These are phyloP conservation scores for Populus hybrid DNA, from an alignment of 441 rosid genomes.

Conservation along the genomic window DNA sequence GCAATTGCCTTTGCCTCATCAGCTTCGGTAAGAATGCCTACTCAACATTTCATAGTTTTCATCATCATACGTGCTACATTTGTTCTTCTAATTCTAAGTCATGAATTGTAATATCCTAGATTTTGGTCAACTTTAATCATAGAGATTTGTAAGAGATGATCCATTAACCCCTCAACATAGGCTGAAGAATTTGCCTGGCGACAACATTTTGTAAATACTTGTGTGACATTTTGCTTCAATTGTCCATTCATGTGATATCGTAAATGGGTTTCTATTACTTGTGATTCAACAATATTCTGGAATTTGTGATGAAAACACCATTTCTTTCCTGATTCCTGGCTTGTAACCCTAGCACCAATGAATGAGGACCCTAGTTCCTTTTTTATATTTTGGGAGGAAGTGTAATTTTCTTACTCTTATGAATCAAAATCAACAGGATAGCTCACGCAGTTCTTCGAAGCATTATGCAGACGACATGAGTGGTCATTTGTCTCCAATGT, in stretches of 20 bases:
- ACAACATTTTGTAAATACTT: background rate
- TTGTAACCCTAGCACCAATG: background rate
- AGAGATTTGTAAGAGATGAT: background rate
- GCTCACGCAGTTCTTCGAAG: slow-evolving; percentile 59
- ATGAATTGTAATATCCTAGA: background rate
- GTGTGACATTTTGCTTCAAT: background rate
- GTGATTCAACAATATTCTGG: background rate
- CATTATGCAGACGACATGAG: slow-evolving; percentile 56
- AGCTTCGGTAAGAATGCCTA: slow-evolving; percentile 45
- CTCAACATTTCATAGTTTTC: slow-evolving; percentile 15
- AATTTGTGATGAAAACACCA: background rate
- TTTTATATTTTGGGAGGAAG: background rate
- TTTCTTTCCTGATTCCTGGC: background rate
- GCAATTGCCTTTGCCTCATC: slow-evolving; percentile 63
- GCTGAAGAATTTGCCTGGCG: background rate
- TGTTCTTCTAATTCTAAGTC: background rate
- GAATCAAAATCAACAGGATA: slow-evolving; percentile 44
- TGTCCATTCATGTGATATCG: background rate
- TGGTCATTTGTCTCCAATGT: slow-evolving; percentile 60
- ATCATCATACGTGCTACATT: background rate
- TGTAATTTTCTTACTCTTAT: slow-evolving; percentile 5
- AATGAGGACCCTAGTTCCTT: background rate
- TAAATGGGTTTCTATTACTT: background rate
- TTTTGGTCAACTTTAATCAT: background rate
- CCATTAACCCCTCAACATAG: background rate